phyloP scores from a whole-genome alignment of 2,329 filamentous ascomycete species.

The Tolypocladium ovalisporum region DNA sequence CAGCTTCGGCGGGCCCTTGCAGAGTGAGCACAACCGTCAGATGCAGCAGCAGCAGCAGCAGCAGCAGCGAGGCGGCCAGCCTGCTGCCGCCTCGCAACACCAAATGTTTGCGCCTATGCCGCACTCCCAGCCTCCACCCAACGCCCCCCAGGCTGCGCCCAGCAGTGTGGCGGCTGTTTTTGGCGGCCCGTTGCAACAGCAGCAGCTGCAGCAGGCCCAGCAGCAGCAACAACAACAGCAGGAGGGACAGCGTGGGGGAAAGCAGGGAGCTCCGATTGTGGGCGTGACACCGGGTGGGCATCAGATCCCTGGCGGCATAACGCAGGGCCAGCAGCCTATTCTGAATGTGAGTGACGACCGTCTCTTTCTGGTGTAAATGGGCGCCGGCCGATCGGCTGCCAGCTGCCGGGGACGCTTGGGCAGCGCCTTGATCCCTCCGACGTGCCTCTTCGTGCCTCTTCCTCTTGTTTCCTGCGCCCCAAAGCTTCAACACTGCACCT shows the following conservation, averaged over 20 bases:
- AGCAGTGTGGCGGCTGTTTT: conserved; percentile 55
- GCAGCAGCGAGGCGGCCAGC: conserved; percentile 43
- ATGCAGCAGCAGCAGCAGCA: conserved; percentile 47
- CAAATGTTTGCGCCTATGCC: conserved; percentile 48
- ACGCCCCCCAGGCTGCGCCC: conserved; percentile 44
- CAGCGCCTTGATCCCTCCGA: not conserved
- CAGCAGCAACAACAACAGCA: conserved; percentile 44
- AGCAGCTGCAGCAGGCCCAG: conserved; percentile 33
- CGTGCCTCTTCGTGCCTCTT: too few relatives aligned
- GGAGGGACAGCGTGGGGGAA: conserved; percentile 44
- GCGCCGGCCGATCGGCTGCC: conserved; percentile 2
- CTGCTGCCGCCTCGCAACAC: conserved; percentile 33
- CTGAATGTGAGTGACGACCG: conserved; percentile 35
- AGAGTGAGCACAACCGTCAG: conserved; percentile 38
- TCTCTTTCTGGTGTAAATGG: not conserved
- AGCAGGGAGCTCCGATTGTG: conserved; percentile 33
- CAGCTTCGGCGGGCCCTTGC: conserved; percentile 44
- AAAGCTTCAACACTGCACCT: not conserved
- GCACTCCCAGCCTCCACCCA: conserved; percentile 37
- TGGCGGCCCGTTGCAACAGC: conserved; percentile 53
- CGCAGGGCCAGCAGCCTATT: conserved; percentile 32
- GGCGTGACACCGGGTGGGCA: conserved; percentile 28
- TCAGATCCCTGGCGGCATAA: conserved; percentile 26
- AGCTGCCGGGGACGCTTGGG: not conserved
- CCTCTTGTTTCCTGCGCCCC: not conserved